Base-by-base conservation (phyloP, 257 asterid species). In the Hygrophila difformis region DNA sequence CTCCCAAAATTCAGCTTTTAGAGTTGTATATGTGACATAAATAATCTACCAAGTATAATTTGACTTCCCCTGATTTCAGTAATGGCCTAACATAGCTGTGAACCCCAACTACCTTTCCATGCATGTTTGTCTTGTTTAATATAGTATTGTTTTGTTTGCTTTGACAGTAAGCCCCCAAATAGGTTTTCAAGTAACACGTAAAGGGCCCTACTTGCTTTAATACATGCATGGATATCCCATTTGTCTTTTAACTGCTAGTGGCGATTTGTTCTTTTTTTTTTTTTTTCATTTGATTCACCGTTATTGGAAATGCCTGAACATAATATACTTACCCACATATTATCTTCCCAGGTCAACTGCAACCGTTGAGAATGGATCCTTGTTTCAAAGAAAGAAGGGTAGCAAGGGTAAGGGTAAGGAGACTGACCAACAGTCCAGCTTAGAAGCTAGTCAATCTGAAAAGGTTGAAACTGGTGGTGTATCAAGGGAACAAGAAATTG, bases 271-370 rank as follows among this genome's bases (percentile, higher is more conserved):
- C 5, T 24, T 44, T 36, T 49, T 22, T n/a, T 22, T 45, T 52
- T 49, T 49, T 21, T 22, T 31, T 59, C n/a, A n/a, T n/a, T n/a
- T 59, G 40, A 52, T 43, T 15, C 11, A 0, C 12, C 20, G 11
- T 44, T 53, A 2, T 36, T 11, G 49, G 51, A 21, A 39, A 47
- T 42, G 15, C 43, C 44, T 9, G 18, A 16, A 23, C 26, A 18
- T 57, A 15, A 26, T 44, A 49, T 44, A 23, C 62, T 49, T 31
- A 55, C 33, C 24, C n/a, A 15, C 15, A 33, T 36, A 16, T 8
- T 57, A 53, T 20, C 12, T 55, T 62, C 60, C 42, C 93, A 89
- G 98, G 51, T 63, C 80, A 12, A 70, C 66, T 31, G 79, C 63
- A 63, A 58, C 57, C n/a, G 72, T 53, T 26, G 48, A 74, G 44